These are phyloP conservation scores for Diplosphaera chodatii DNA, from an alignment of 139 green algal genomes.

Conservation along the genomic window DNA sequence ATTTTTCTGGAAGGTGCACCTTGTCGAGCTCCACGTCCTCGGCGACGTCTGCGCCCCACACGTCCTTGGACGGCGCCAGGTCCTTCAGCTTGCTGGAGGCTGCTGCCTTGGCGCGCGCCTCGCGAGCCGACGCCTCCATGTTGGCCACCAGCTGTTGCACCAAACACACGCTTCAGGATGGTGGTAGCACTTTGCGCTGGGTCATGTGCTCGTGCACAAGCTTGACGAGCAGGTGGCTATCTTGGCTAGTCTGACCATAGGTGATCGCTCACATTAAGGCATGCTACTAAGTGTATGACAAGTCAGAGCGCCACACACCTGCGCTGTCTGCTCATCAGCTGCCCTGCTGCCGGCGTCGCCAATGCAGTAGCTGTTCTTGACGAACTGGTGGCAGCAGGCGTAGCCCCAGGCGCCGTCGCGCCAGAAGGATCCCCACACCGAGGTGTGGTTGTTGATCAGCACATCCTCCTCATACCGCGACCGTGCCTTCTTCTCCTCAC, in stretches of 20 bases:
- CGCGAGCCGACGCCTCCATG: constrained; percentile 15
- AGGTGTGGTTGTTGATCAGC: constrained; percentile 89
- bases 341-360: constrained; percentile 41
- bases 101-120: constrained; percentile 1
- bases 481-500: constrained; percentile 45
- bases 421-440: constrained; percentile 93
- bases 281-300: too few relatives aligned
- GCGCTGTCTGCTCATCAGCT: background rate
- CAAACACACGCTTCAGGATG: too few relatives aligned
- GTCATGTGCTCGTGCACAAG: too few relatives aligned
- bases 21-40: constrained; percentile 60
- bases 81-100: background rate
- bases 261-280: too few relatives aligned
- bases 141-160: constrained; percentile 23
- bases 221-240: too few relatives aligned
- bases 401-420: constrained; percentile 87
- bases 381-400: constrained; percentile 80
- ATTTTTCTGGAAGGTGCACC: too few relatives aligned
- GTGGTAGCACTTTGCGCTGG: too few relatives aligned
- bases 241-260: too few relatives aligned
- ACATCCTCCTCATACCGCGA: constrained; percentile 95
- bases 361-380: constrained; percentile 92
- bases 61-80: constrained; percentile 1
- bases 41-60: constrained; percentile 57
- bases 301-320: too few relatives aligned